Percentiles rank a stretch among this genome's conserved stretches.
Conservation (phyloP, 345 rosid genomes). For the Jatropha curcas region DNA sequence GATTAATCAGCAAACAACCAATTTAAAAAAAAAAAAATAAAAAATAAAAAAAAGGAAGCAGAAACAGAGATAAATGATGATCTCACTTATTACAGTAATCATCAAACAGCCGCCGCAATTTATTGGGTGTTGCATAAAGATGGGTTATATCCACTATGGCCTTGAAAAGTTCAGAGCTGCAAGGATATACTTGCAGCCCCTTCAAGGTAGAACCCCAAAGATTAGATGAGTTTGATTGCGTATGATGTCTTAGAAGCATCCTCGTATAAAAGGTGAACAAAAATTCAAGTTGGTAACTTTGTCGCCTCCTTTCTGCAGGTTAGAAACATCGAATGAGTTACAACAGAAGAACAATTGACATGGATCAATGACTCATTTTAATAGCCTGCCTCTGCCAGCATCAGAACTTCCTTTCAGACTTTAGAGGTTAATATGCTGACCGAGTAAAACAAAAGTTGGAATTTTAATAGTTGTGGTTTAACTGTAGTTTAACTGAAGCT, state of each 20-base stretch:
- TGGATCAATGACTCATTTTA: background rate
- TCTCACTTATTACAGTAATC: slow-evolving; percentile 64
- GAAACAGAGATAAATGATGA: background rate
- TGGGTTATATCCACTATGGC: slow-evolving; percentile 64
- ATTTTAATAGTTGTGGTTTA: no score
- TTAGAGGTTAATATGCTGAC: no score
- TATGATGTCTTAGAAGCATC: slow-evolving; percentile 72
- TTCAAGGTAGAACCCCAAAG: slow-evolving; percentile 69
- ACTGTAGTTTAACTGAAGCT: no score
- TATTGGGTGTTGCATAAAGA: slow-evolving; percentile 76
- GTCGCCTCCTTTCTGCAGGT: slow-evolving; percentile 70
- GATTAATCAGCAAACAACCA: background rate
- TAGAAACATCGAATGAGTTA: slow-evolving; percentile 5
- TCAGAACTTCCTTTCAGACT: no score
- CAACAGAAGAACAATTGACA: background rate
- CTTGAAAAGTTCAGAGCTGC: slow-evolving; percentile 58
- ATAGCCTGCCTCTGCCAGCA: background rate
- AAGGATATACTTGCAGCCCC: slow-evolving; percentile 81
- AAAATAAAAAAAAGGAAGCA: background rate
- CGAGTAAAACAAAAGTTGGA: no score
- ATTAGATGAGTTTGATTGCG: slow-evolving; percentile 53
- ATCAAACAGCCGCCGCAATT: slow-evolving; percentile 68
- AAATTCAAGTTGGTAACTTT: slow-evolving; percentile 66
- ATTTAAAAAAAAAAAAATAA: background rate
- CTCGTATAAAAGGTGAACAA: slow-evolving; percentile 55